A percentile compares a stretch with the other conserved stretches of the same genome.
These are phyloP conservation scores for Malus sylvestris DNA, from an alignment of 306 rosid species.

Conservation along the genomic window DNA sequence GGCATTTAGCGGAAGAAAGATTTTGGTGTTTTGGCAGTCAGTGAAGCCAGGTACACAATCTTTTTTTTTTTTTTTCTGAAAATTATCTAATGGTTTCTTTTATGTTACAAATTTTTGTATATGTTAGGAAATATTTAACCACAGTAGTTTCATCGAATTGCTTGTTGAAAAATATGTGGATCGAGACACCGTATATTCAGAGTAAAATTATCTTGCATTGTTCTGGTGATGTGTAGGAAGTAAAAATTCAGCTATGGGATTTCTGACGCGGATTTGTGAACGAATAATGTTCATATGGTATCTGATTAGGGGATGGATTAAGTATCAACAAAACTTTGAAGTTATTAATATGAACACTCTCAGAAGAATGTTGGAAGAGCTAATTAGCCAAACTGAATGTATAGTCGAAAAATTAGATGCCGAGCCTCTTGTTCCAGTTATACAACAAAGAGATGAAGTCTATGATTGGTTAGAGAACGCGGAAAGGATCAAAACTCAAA, in stretches of 20 bases:
- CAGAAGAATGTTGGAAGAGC: constrained; percentile 15
- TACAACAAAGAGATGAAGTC: constrained; percentile 5
- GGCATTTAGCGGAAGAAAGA: no score
- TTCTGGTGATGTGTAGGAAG: constrained; percentile 6
- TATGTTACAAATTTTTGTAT: background rate
- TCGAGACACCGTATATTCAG: background rate
- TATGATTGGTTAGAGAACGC: constrained; percentile 24
- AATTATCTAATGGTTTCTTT: background rate
- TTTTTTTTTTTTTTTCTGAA: background rate
- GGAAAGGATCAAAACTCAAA: constrained; percentile 8
- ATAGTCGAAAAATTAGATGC: background rate
- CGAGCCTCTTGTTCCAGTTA: background rate
- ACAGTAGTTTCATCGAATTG: background rate
- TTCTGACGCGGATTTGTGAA: constrained; percentile 4
- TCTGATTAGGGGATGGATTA: constrained; percentile 3
- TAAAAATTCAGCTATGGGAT: background rate
- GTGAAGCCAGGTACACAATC: constrained; percentile 8
- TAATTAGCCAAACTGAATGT: constrained; percentile 13
- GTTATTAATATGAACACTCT: constrained; percentile 22
- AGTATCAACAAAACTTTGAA: constrained; percentile 12
- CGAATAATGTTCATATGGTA: constrained; percentile 5
- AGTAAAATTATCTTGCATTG: background rate
- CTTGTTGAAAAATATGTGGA: background rate
- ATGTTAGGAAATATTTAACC: background rate
- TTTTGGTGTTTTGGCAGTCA: background rate